phyloP scores from a whole-genome alignment of 805 yeast species.

The Schizosaccharomyces lindneri region DNA sequence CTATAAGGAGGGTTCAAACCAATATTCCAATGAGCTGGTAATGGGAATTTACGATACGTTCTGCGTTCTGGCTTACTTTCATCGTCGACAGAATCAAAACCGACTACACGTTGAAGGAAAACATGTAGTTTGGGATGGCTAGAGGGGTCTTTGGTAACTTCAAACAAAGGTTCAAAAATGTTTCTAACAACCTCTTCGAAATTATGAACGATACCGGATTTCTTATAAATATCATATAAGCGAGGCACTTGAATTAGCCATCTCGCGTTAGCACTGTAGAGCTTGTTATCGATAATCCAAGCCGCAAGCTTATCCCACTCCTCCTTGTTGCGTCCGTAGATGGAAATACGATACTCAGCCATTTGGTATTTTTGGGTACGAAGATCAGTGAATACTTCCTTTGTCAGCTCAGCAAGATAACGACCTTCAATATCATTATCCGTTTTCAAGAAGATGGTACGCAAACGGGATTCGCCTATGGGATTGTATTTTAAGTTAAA shows the following conservation, averaged over 20 bases:
- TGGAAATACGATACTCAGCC: constrained; percentile 86
- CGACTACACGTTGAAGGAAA: constrained; percentile 80
- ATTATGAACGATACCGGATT: constrained; percentile 36
- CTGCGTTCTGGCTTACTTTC: constrained; percentile 80
- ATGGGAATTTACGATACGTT: constrained; percentile 57
- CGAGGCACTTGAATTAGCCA: constrained; percentile 95
- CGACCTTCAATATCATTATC: constrained; percentile 76
- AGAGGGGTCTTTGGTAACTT: constrained; percentile 63
- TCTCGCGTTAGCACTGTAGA: constrained; percentile 78
- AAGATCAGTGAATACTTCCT: constrained; percentile 75
- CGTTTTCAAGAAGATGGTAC: constrained; percentile 88
- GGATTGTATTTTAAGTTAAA: constrained; percentile 94
- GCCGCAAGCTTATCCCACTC: constrained; percentile 93
- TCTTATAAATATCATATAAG: constrained; percentile 68
- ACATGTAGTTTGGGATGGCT: constrained; percentile 77
- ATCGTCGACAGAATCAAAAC: constrained; percentile 95
- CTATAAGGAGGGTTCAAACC: constrained; percentile 88
- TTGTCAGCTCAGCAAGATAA: constrained; percentile 75
- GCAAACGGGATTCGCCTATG: constrained; percentile 85
- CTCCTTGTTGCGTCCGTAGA: constrained; percentile 67
- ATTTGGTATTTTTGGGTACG: constrained; percentile 90
- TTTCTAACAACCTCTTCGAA: constrained; percentile 62
- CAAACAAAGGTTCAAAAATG: constrained; percentile 68
- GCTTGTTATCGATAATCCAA: constrained; percentile 85
- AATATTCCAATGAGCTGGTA: constrained; percentile 62